A percentile compares a stretch with the other conserved stretches of the same genome.
Conservation (phyloP, 176 grass and related monocot genomes). For the Microstegium vimineum region DNA sequence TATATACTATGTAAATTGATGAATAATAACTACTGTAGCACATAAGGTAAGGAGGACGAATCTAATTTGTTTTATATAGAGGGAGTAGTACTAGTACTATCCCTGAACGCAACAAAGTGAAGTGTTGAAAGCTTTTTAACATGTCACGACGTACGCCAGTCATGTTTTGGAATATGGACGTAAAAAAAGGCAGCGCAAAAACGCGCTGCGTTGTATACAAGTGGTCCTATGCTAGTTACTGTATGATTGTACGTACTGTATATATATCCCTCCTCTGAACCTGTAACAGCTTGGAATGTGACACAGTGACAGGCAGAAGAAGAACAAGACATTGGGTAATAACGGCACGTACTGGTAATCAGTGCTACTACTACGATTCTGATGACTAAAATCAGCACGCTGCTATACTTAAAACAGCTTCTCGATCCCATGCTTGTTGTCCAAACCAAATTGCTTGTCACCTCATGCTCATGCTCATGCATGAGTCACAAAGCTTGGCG, state of each 20-base stretch:
- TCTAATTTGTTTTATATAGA: not conserved
- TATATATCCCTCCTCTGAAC: not conserved
- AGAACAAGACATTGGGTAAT: constrained; percentile 10
- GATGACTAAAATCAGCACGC: not conserved
- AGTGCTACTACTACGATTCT: not conserved
- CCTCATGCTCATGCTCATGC: too few relatives aligned
- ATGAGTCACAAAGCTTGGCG: constrained; percentile 31
- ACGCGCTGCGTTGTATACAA: not conserved
- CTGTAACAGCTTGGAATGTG: constrained; percentile 1
- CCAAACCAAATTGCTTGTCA: constrained; percentile 36
- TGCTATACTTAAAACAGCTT: too few relatives aligned
- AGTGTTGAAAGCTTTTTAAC: not conserved
- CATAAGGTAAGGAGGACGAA: not conserved
- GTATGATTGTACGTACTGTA: too few relatives aligned
- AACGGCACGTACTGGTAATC: constrained; percentile 2
- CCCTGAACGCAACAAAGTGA: not conserved
- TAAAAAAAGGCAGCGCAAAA: not conserved
- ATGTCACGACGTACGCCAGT: not conserved
- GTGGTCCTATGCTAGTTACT: not conserved
- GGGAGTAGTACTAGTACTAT: not conserved
- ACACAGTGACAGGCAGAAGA: not conserved
- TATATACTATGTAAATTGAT: too few relatives aligned
- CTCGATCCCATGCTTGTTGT: too few relatives aligned
- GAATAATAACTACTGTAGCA: not conserved
- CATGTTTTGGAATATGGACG: not conserved